Base-by-base conservation (phyloP, 352 stramenopile genomes). In the Phytophthora sojae region DNA sequence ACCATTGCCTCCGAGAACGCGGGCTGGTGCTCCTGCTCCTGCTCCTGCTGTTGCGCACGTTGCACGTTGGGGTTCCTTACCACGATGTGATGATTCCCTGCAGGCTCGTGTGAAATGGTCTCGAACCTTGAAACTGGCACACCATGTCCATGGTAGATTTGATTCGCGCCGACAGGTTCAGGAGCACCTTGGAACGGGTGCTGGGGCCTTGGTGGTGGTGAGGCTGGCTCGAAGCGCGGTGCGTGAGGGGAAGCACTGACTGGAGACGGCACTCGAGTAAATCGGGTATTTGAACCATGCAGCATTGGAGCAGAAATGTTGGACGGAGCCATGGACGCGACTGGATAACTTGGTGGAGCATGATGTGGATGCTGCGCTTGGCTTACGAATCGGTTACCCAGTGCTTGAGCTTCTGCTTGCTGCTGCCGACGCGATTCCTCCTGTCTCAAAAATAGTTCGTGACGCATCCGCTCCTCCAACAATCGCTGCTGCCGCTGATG, bases 321-420 rank as follows among this genome's bases (percentile, higher is more conserved):
- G 12, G 69, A 26, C n/a, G 57, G 55, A 4, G 64, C 19, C 55
- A 69, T 69, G 12, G 59, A 74, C 29, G 59, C 50, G 49, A 60
- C 49, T 29, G 37, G 35, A 45, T 57, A 75, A 30, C 47, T 57
- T 71, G 69, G 49, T 21, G 69, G 69, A 6, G 57, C 30, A 42
- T 61, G 64, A 30, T 70, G 26, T 11, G 69, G 35, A 69, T 77
- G 64, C 42, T 80, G 60, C 30, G 64, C 64, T 53, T 77, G 64
- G 53, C 59, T 69, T 19, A 75, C 57, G 19, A 53, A 69, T 49
- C 7, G 50, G 45, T 52, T 74, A 19, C 69, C 49, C 42, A 32
- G 12, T 54, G 57, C 42, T 54, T 57, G 11, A 64, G 23, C 15
- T 44, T 61, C 0, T 64, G 68, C 49, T 52, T 74, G 50, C 44